Evolutionary conservation across 2,329 filamentous ascomycete species (phyloP), one percentile per base, ranked within the genome.

Genomic region (Apiospora pterosperma): DNA sequence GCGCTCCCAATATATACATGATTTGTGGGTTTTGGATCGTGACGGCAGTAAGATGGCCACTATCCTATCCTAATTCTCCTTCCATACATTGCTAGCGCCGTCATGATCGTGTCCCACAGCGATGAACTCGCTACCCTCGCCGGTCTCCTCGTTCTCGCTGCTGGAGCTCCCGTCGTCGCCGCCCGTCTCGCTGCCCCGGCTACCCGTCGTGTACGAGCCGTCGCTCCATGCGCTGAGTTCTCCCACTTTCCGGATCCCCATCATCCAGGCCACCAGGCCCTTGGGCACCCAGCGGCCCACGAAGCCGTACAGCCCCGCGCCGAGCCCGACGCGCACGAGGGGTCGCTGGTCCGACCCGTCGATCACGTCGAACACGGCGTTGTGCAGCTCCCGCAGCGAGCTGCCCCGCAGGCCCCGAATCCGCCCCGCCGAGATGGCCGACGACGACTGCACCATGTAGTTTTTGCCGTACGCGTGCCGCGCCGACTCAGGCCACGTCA

Each of bases 311-410:
- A 93, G 83, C 64, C 90, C 84, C 61, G 93, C 92, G 7, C 96
- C 96, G 62, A 93, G 87, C 1, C 96, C 96, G 19, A 97, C 90
- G 65, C 92, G 89, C 68, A 95, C 86, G 1, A 91, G 86, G 39
- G 86, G 81, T 59, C 81, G 82, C 31, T 84, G 85, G 69, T 85
- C 82, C 21, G 83, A 85, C 52, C 87, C 85, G 68, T 92, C 90
- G 63, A 98, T 86, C 38, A 96, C 92, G 75, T 98, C 95, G 75
- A 97, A 96, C 11, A 99, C 90, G 2, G 92, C 89, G 73, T 93
- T 90, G 78, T 98, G 92, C 63, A 99, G 84, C 68, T 91, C 89
- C 36, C 92, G 85, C 58, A 97, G 82, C 4, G 90, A 89, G 67
- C 89, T 93, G 41, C 92, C 91, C 61, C 85, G 86, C 65, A 86